Base-by-base conservation (phyloP, 1,284 basidiomycete genomes). In the Rugosomyces carneus region DNA sequence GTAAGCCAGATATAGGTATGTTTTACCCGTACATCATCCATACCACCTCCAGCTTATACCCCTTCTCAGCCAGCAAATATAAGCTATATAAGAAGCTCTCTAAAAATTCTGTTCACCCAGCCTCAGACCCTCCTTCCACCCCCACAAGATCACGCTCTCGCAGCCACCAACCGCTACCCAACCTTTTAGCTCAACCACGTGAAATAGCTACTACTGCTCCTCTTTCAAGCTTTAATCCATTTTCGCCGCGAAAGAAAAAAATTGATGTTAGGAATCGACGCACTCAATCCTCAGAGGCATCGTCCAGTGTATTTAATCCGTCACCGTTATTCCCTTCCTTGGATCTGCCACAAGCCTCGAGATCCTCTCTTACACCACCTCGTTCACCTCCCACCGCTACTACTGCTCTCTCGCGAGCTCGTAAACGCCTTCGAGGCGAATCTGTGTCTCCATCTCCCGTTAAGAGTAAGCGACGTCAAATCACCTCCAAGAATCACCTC, bases 11-110 rank as follows among this genome's bases (percentile, higher is more conserved):
- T 46, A 85, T 93, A 52, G 85, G 91, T 93, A 53, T 44, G 43
- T 27, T n/a, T 16, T n/a, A 34, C 15, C 5, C 13, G 15, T 3
- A 34, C 3, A 4, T 8, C 13, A 34, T 34, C 4, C 31, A 34
- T 37, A 21, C 50, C 50, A 23, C 3, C n/a, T n/a, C n/a, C 46
- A 36, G 31, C 48, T 29, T 49, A 51, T 45, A 45, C 46, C 39
- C 54, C 51, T 58, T 47, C 46, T 48, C 47, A 93, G 90, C 84
- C 45, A 76, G 80, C 51, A 88, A 87, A 62, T 93, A 93, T 69
- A 87, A 78, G 56, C 73, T 81, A 29, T 91, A 93, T 71, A 90
- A 90, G 68, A 80, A 76, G 48, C 72, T 91, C 20, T 75, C 75
- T 41, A 92, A 86, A 60, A 47, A 49, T 31, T 38, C 21, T 42